phyloP scores from a whole-genome alignment of 208 protist species.

The Leishmania lainsoni region DNA sequence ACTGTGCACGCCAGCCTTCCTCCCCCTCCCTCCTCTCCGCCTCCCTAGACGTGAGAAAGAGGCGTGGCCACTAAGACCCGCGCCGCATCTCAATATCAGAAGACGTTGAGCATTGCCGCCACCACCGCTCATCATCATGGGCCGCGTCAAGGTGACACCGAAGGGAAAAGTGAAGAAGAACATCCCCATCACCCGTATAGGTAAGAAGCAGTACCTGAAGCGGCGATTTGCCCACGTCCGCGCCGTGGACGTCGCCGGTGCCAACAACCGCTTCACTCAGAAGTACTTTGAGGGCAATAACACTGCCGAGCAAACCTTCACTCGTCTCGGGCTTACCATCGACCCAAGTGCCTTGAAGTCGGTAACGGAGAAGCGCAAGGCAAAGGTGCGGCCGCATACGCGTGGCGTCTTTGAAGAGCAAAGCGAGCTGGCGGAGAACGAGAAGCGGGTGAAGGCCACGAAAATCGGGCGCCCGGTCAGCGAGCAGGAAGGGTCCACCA shows the following conservation, averaged over 20 bases:
- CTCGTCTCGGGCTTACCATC: constrained; percentile 65
- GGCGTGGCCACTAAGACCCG: not conserved
- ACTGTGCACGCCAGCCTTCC: not conserved
- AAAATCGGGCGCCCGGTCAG: constrained; percentile 68
- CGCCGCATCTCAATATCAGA: not conserved
- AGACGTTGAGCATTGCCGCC: not conserved
- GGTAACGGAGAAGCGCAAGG: constrained; percentile 46
- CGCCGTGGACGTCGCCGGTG: constrained; percentile 68
- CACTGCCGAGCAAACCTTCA: constrained; percentile 82
- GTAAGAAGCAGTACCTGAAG: constrained; percentile 85
- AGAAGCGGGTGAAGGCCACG: constrained; percentile 27
- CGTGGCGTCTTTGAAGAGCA: constrained; percentile 61
- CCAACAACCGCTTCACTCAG: constrained; percentile 80
- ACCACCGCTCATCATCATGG: constrained; percentile 33
- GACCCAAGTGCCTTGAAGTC: constrained; percentile 57
- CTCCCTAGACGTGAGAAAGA: not conserved
- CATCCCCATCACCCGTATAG: constrained; percentile 86
- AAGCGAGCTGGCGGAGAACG: constrained; percentile 37
- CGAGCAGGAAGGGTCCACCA: constrained; percentile 76
- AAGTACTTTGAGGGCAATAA: constrained; percentile 72
- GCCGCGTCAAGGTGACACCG: constrained; percentile 72
- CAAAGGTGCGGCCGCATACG: constrained; percentile 45
- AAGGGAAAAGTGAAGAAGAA: constrained; percentile 87
- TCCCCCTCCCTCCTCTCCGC: not conserved
- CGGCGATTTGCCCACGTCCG: constrained; percentile 82